Conservation (phyloP, 306 rosid genomes). For the Citrullus colocynthis region DNA sequence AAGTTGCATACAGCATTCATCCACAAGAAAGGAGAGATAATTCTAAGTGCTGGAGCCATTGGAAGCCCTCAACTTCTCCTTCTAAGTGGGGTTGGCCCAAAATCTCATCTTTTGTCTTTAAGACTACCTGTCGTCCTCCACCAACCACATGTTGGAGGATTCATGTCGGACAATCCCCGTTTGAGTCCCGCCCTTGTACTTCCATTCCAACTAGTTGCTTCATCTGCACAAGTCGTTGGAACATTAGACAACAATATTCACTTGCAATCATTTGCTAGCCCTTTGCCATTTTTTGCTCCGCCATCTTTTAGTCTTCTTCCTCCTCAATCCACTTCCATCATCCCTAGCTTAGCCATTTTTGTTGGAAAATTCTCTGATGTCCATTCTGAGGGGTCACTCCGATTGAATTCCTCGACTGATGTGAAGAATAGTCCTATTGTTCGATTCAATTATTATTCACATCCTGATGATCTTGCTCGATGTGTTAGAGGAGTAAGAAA, state of each 20-base stretch:
- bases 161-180: slow-evolving; percentile 23
- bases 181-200: not conserved
- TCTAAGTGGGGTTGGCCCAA: slow-evolving; percentile 20
- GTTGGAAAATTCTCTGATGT: not conserved
- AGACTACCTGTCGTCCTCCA: slow-evolving; percentile 10
- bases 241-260: not conserved
- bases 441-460: not conserved
- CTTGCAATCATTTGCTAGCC: not conserved
- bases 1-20: slow-evolving; percentile 9
- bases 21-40: slow-evolving; percentile 11
- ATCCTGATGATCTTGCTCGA: not conserved
- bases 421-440: not conserved
- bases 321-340: not conserved
- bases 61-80: slow-evolving; percentile 26
- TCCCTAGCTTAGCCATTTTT: not conserved
- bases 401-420: not conserved
- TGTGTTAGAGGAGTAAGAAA: not conserved
- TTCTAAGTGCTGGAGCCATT: slow-evolving; percentile 20
- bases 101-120: not conserved
- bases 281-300: not conserved
- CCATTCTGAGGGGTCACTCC: not conserved
- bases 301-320: not conserved
- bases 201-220: not conserved
- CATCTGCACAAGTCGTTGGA: not conserved
- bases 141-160: slow-evolving; percentile 14